Evolutionary conservation across 371 early-diverging fungal genomes (phyloP), one percentile per base, ranked within the genome.

Genomic region (Cladochytrium tenue): DNA sequence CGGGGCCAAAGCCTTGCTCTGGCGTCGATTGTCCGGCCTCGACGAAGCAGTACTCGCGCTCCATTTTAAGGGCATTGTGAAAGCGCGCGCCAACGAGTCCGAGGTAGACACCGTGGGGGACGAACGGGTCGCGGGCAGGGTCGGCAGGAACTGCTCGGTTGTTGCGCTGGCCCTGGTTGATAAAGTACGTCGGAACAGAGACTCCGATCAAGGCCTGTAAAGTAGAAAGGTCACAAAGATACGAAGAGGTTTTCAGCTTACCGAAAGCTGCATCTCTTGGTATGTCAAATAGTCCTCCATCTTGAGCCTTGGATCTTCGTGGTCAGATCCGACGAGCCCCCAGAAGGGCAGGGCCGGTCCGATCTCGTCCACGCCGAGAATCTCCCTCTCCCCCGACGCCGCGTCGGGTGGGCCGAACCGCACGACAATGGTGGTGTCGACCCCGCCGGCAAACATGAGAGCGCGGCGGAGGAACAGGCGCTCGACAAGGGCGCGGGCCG

Each of bases 11-110:
- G 28, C 62, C 62, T 30, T 56, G 31, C 32, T 7, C 36, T 13
- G 36, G 35, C 30, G 56, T 35, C 4, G 51, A 53, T 55, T 43
- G 36, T 28, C 23, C 26, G 30, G 3, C 32, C 13, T 31, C 31
- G 25, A 58, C 60, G 15, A 70, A 17, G 36, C 63, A 58, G 43
- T 69, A 68, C 53, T 57, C 32, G n/a, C 53, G 25, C 36, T 76
- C 76, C 74, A 76, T 73, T 3, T 36, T 13, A 2, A 50, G 61
- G 0, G 62, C 31, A n/a, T 50, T 53, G 43, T 74, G 73, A 62
- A 74, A 77, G 17, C 78, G 70, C 1, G 73, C 58, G 0, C 78
- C 78, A 1, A 77, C 78, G 25, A 72, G 66, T 4, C 68, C 78
- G 7, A 74, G 57, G 62, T 62, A 65, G 50, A 77, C 64, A 13